Evolutionary conservation across 169 alveolate species (phyloP), one percentile per base, ranked within the genome.

Genomic region (Eimeria necatrix): DNA sequence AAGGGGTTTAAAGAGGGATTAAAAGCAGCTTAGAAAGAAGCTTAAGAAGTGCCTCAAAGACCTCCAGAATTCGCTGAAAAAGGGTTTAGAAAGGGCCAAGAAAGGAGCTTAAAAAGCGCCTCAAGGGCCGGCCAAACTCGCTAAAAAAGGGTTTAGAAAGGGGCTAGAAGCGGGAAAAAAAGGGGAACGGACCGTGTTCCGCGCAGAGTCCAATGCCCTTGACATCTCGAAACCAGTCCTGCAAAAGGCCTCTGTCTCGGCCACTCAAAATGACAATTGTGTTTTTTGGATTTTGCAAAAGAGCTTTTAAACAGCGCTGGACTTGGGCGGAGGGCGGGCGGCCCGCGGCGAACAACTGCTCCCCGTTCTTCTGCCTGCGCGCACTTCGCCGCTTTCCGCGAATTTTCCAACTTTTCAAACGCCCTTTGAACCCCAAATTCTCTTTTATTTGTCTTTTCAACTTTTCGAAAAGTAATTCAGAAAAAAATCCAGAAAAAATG

Each of bases 221-320:
- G 14, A 94, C 68, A 22, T 46, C 59, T 12, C 46, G 7, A 91
- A 96, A 94, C 97, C 97, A 94, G n/a, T 95, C 97, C 74, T 96
- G 97, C 68, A 97, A 93, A 53, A 93, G 94, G 71, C 81, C 91
- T 68, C 94, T 89, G 68, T 94, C 94, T n/a, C 97, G 92, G 20
- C 98, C 98, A 32, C 96, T 91, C 41, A 97, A 93, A 70, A 97
- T 93, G 41, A 97, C 96, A 51, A 97, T 96, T 1, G 96, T 89
- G 78, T 97, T 97, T 32, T 56, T 48, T 2, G 41, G 89, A 74
- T 51, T 90, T 68, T 53, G 4, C 70, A 78, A 18, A 16, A 93
- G 93, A 8, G 93, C 91, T 70, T 61, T 53, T 70, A 93, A 53
- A 12, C 90, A 60, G 16, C n/a, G 56, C 84, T 83, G 76, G 32